Evolutionary conservation across 306 rosid genomes (phyloP).

Genomic region (Boehmeria nivea): DNA sequence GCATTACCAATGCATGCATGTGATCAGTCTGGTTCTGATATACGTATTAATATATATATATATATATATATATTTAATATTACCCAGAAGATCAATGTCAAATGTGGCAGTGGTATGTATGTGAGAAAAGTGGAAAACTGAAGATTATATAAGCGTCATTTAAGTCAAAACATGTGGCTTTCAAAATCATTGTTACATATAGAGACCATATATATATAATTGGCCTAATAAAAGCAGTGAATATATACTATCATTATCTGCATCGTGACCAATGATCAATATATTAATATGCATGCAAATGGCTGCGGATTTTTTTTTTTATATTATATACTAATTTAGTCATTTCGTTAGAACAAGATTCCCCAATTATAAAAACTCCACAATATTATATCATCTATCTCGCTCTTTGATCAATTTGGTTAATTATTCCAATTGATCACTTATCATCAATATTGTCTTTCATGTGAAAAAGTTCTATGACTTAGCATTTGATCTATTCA

Average conservation of each 20-base stretch:
- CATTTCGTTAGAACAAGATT: too few species aligned
- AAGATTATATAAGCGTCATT: slow-evolving; percentile 1
- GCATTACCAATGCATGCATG: slow-evolving; percentile 1
- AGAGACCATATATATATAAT: background rate
- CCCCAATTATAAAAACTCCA: too few species aligned
- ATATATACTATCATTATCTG: background rate
- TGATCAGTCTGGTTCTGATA: background rate
- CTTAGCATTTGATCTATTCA: too few species aligned
- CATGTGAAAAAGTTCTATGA: too few species aligned
- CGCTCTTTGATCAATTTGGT: too few species aligned
- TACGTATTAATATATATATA: background rate
- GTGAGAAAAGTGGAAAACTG: background rate
- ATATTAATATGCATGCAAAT: slow-evolving; percentile 2
- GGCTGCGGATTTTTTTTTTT: background rate
- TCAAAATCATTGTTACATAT: background rate
- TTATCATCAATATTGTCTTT: too few species aligned
- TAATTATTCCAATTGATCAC: too few species aligned
- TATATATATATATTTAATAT: background rate
- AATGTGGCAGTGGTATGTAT: background rate
- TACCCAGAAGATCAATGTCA: background rate
- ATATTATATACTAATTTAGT: background rate
- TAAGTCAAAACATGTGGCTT: slow-evolving; percentile 8
- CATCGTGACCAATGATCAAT: too few species aligned
- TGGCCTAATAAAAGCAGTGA: background rate
- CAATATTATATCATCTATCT: too few species aligned